Conservation (phyloP, 2,329 filamentous ascomycete genomes). For the Aphanoascus verrucosus region DNA sequence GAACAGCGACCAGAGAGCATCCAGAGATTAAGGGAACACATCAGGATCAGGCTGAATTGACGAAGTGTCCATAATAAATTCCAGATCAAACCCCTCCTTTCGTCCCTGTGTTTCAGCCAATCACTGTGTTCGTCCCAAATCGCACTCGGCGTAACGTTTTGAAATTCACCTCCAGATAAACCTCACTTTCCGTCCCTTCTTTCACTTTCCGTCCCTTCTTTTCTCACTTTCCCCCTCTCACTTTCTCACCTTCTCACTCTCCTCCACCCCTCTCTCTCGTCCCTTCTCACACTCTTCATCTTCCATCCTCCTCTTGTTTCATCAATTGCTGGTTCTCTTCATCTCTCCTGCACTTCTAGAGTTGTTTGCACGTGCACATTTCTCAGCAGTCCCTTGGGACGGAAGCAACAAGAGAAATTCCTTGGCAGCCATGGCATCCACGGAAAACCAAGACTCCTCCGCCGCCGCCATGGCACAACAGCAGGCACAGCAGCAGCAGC, state of each 20-base stretch:
- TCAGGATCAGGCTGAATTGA: background rate
- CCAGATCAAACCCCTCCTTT: slow-evolving; percentile 3
- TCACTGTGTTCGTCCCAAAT: background rate
- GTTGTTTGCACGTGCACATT: background rate
- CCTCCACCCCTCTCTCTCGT: slow-evolving; percentile 11
- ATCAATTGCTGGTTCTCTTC: background rate
- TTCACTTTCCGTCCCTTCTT: slow-evolving; percentile 3
- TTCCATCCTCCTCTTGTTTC: background rate
- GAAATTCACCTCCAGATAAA: background rate
- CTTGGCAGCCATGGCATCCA: slow-evolving; percentile 28
- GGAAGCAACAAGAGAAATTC: slow-evolving; percentile 18
- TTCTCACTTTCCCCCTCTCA: slow-evolving; percentile 11
- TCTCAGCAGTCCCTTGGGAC: slow-evolving; percentile 2
- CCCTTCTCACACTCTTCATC: slow-evolving; percentile 1
- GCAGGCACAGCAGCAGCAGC: slow-evolving; percentile 16
- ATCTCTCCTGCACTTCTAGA: background rate
- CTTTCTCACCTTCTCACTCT: slow-evolving; percentile 1
- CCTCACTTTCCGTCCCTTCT: background rate
- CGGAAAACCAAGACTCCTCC: slow-evolving; percentile 29
- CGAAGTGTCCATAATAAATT: background rate
- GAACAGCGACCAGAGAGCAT: background rate
- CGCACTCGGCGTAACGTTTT: slow-evolving; percentile 7
- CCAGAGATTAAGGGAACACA: background rate
- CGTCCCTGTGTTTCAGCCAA: slow-evolving; percentile 2
- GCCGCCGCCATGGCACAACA: slow-evolving; percentile 18